Evolutionary conservation across 768 basidiomycete species (phyloP).

Genomic region (Omphalotus guepiniiformis): DNA sequence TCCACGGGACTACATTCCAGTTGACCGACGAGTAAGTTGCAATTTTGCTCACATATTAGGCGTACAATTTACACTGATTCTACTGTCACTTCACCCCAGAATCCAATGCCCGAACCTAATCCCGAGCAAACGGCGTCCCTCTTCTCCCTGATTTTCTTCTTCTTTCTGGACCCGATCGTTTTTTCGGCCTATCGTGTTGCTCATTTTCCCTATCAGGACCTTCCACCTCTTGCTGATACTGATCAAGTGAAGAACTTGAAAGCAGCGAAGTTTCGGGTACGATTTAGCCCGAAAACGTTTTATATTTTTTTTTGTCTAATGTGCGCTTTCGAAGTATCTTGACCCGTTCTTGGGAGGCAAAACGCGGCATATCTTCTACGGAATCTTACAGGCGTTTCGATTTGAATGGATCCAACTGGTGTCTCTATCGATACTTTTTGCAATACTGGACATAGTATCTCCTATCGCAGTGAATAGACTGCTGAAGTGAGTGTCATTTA

Average conservation of each 20-base stretch:
- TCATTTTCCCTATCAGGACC: slow-evolving; percentile 26
- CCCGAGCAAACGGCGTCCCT: slow-evolving; percentile 34
- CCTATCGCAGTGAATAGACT: slow-evolving; percentile 39
- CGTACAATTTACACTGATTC: slow-evolving; percentile 9
- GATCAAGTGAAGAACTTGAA: slow-evolving; percentile 35
- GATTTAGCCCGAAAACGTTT: background rate
- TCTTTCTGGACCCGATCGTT: slow-evolving; percentile 16
- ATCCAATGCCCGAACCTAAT: slow-evolving; percentile 3
- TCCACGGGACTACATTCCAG: slow-evolving; percentile 40
- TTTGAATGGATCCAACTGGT: slow-evolving; percentile 26
- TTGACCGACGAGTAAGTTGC: slow-evolving; percentile 32
- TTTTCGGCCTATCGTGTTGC: slow-evolving; percentile 3
- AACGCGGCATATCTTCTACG: slow-evolving; percentile 40
- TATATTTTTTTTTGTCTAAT: background rate
- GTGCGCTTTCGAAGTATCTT: slow-evolving; percentile 17
- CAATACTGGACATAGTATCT: slow-evolving; percentile 24
- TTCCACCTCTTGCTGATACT: slow-evolving; percentile 54
- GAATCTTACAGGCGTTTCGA: slow-evolving; percentile 36
- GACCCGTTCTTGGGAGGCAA: slow-evolving; percentile 38
- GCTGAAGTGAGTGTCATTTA: slow-evolving; percentile 24
- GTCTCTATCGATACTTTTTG: slow-evolving; percentile 22
- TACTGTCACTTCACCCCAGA: slow-evolving; percentile 3
- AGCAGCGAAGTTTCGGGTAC: background rate
- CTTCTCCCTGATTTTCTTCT: slow-evolving; percentile 29
- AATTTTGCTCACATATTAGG: background rate